A percentile compares a stretch with the other conserved stretches of the same genome.
phyloP scores from a whole-genome alignment of 352 stramenopile genomes.

The Globisporangium nagaii region DNA sequence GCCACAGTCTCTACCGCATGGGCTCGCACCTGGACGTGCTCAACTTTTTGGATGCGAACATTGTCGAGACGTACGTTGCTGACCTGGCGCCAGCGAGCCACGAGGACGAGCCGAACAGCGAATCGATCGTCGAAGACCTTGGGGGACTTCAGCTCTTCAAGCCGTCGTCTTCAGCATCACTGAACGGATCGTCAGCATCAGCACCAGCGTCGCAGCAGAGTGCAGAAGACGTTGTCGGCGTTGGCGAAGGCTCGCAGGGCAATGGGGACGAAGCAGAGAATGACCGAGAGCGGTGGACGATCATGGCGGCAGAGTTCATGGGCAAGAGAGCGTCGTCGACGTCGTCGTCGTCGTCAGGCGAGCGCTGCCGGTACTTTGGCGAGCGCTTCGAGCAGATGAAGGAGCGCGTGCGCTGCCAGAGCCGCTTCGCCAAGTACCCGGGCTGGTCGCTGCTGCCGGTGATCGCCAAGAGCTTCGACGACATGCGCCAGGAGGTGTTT shows the following conservation, averaged over 20 bases:
- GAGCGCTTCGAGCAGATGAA: constrained; percentile 91
- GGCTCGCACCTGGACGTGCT: constrained; percentile 33
- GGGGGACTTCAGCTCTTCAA: constrained; percentile 21
- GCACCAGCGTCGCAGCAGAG: constrained; percentile 21
- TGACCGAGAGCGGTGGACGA: constrained; percentile 9
- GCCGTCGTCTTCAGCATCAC: not conserved
- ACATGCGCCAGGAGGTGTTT: constrained; percentile 96
- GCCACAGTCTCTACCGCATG: constrained; percentile 1
- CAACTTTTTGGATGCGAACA: constrained; percentile 49
- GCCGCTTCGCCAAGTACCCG: constrained; percentile 46
- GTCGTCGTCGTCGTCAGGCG: constrained; percentile 2
- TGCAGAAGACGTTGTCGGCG: constrained; percentile 21
- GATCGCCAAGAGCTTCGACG: constrained; percentile 98
- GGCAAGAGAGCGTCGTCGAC: not conserved
- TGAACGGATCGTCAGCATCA: constrained; percentile 6
- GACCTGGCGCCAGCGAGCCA: constrained; percentile 16
- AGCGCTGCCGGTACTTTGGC: constrained; percentile 39
- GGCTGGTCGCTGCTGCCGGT: constrained; percentile 88
- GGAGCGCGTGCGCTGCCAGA: constrained; percentile 73
- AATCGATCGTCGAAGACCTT: constrained; percentile 26
- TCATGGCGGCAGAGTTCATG: not conserved
- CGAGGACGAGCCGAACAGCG: constrained; percentile 14
- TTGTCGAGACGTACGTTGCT: constrained; percentile 37
- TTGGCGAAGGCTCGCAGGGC: not conserved
- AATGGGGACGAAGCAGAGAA: not conserved